Conservation (phyloP, 257 asterid genomes). For the Solanum neorickii region DNA sequence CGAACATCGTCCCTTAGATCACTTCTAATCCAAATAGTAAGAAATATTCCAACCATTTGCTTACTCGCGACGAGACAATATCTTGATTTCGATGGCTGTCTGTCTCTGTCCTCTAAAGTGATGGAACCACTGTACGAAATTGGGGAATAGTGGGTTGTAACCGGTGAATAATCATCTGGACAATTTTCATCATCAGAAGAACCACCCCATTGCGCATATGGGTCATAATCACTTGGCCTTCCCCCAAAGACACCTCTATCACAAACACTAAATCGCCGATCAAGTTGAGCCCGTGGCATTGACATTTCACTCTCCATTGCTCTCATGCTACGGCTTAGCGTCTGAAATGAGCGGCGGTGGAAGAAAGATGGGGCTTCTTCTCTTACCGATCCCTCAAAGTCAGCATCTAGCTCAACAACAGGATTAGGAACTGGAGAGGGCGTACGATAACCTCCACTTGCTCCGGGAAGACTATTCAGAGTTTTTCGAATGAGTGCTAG, state of each 20-base stretch:
- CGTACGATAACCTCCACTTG: slow-evolving; percentile 35
- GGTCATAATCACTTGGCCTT: slow-evolving; percentile 47
- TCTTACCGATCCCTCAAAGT: slow-evolving; percentile 61
- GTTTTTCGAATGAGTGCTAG: slow-evolving; percentile 61
- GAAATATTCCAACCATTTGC: slow-evolving; percentile 96
- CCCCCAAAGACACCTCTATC: slow-evolving; percentile 57
- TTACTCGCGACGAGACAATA: slow-evolving; percentile 88
- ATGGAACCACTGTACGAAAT: slow-evolving; percentile 24
- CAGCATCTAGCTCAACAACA: slow-evolving; percentile 66
- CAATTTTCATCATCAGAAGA: slow-evolving; percentile 57
- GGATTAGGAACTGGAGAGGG: slow-evolving; percentile 87
- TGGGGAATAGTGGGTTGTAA: slow-evolving; percentile 34
- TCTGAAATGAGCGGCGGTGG: slow-evolving; percentile 61
- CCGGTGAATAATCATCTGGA: slow-evolving; percentile 44
- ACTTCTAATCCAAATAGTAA: slow-evolving; percentile 78
- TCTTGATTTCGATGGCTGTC: slow-evolving; percentile 37
- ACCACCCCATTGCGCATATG: slow-evolving; percentile 49
- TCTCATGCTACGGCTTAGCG: slow-evolving; percentile 78
- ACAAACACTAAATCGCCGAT: slow-evolving; percentile 75
- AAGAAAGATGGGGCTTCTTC: slow-evolving; percentile 44
- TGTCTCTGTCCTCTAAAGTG: slow-evolving; percentile 47
- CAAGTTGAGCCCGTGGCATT: slow-evolving; percentile 50
- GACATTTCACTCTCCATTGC: slow-evolving; percentile 45
- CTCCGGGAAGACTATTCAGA: slow-evolving; percentile 63
- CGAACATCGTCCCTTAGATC: slow-evolving; percentile 59